Base-by-base conservation (phyloP, 192 early-diverging fungal genomes). In the Phlyctochytrium arcticum region DNA sequence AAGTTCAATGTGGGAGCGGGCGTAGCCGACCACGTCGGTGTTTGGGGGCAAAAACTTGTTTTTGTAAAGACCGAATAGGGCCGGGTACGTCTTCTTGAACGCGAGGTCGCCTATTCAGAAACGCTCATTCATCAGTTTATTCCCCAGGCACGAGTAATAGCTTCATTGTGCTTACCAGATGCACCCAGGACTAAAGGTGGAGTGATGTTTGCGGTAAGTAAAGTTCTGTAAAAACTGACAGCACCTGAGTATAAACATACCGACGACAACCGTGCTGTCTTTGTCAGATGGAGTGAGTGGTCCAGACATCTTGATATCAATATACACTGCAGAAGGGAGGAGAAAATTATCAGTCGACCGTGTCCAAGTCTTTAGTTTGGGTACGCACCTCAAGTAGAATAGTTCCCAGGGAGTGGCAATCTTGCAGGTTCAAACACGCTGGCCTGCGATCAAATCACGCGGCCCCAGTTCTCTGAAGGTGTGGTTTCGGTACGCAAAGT, bases 71-170 rank as follows among this genome's bases (percentile, higher is more conserved):
- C 91, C 91, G 79, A 95, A 98, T 36, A 98, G 85, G 3, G 94
- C 92, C 6, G 96, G 96, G 73, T 87, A 98, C 29, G 96, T 97
- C 80, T 98, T 98, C 55, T 98, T 98, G 80, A 92, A 96, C 33
- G 96, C 96, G 49, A 98, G 86, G 73, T 98, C 96, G 53, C 95
- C 95, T 46, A n/a, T 21, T 29, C 29, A 61, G 10, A 58, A 12
- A 29, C 19, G 21, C 3, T 8, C 9, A 17, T 12, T 9, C 47
- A 46, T 48, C 48, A 62, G 60, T 30, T 54, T 56, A n/a, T 31
- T 15, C 10, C 6, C 1, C 15, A 8, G 32, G 32, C 32, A 36
- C 8, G 26, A 17, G 54, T 12, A 53, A 53, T 6, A 9, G 54
- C 54, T 5, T 30, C 34, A 21, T 12, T 19, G 19, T 62, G 31